Percentiles rank a stretch among this genome's conserved stretches.
phyloP scores from a whole-genome alignment of 305 asterid genomes.

The Fraxinus platypoda region DNA sequence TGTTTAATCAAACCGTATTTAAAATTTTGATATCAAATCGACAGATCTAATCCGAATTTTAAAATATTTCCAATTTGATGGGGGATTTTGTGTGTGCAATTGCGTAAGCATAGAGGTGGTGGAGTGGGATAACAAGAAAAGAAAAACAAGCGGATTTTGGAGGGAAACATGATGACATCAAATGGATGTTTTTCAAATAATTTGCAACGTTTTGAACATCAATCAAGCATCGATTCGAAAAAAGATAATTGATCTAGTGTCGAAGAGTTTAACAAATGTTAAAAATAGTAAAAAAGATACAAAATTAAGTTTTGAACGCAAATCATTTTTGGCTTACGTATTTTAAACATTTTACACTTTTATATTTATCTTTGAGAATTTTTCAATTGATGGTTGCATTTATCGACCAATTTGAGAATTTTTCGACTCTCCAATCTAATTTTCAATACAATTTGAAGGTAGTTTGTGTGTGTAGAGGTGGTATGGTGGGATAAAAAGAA shows the following conservation, averaged over 20 bases:
- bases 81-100: neutral
- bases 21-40: neutral
- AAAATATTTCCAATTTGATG: neutral
- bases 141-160: slow-evolving; percentile 2
- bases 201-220: too few relatives aligned
- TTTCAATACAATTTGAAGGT: neutral
- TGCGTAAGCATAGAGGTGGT: neutral
- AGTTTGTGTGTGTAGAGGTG: neutral
- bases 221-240: neutral
- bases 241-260: neutral
- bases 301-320: neutral
- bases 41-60: neutral
- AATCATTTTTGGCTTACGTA: neutral
- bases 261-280: neutral
- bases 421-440: neutral
- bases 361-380: neutral
- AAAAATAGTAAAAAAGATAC: neutral
- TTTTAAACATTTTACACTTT: neutral
- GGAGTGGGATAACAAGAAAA: neutral
- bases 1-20: neutral
- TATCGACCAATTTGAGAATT: neutral
- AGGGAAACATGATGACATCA: neutral
- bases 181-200: too few relatives aligned
- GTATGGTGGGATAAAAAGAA: neutral
- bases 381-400: neutral